Evolutionary conservation across 306 rosid species (phyloP), one percentile per base, ranked within the genome.

Genomic region (Acmispon strigosus): DNA sequence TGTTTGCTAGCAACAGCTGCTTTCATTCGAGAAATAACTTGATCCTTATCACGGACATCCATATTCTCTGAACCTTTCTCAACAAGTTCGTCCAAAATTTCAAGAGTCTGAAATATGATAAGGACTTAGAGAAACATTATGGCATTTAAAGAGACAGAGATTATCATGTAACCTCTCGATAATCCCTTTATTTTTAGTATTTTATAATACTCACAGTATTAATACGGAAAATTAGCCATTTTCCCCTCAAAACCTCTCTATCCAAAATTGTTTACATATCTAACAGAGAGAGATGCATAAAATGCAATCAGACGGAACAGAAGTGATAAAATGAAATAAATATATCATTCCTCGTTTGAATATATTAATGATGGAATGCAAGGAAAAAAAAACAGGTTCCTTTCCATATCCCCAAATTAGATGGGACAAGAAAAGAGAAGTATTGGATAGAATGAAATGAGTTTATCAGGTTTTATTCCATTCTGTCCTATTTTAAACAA

Each of bases 1-100:
- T 95, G 99, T 83, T 95, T 95, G 96, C 99, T 95, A 66, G 99
- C 99, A 80, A 95, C 86, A 17, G 99, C 92, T 17, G 97, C 96
- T 76, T 79, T 95, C 92, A 91, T 89, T 70, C 99, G 84, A 7
- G 69, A 70, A 74, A 91, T 55, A 74, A 91, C 97, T 85, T 95
- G 89, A 24, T 85, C 86, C 85, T 95, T 95, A 69, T 77, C 73
- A 44, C 97, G 93, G 37, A 95, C 96, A 83, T 95, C 96, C 89
- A 95, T 95, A 62, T 17, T 87, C 75, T 95, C 97, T 0, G 99
- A 95, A 66, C 91, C 93, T 8, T 84, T 32, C 90, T 86, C 99
- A 8, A 91, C 91, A 61, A 95, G 78, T 41, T 86, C 92, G 52
- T 85, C 88, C 72, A 95, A 83, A 70, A 91, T 70, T 73, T 91